Percentiles rank a stretch among this genome's conserved stretches.
Evolutionary conservation across 352 stramenopile genomes (phyloP).

Genomic region (Phytophthora ohioensis): DNA sequence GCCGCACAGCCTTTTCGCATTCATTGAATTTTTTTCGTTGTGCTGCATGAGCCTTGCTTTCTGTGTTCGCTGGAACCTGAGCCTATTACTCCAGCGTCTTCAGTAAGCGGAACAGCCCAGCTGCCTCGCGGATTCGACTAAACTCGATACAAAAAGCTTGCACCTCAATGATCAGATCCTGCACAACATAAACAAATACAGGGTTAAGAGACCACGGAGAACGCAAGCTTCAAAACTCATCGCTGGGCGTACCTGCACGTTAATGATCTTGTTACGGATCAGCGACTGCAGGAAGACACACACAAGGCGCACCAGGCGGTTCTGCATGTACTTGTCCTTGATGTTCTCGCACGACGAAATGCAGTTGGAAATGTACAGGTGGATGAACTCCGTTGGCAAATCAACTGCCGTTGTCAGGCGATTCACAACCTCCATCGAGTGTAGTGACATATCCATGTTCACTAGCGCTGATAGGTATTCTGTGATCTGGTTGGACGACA

Average conservation of each 20-base stretch:
- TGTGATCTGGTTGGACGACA: conserved; percentile 93
- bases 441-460: conserved; percentile 99
- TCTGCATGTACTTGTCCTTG: conserved; percentile 98
- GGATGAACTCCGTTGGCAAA: conserved; percentile 97
- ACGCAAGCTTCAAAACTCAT: neutral
- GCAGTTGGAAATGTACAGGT: conserved; percentile 99
- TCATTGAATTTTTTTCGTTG: conserved; percentile 35
- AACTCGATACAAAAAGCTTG: conserved; percentile 99
- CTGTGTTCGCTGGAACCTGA: conserved; percentile 39
- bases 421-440: conserved; percentile 99
- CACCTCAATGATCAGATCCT: conserved; percentile 98
- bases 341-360: conserved; percentile 99
- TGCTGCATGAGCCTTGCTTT: conserved; percentile 32
- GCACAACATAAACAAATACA: conserved; percentile 23
- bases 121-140: conserved; percentile 97
- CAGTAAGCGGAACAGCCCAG: conserved; percentile 96
- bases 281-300: conserved; percentile 99
- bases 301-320: conserved; percentile 97
- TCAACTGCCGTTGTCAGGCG: conserved; percentile 92
- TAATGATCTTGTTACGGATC: conserved; percentile 99
- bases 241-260: conserved; percentile 91
- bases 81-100: conserved; percentile 94
- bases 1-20: conserved; percentile 31
- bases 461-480: conserved; percentile 97
- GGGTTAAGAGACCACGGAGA: conserved; percentile 19